Conservation (phyloP, 352 stramenopile genomes). For the Phytophthora quininea region DNA sequence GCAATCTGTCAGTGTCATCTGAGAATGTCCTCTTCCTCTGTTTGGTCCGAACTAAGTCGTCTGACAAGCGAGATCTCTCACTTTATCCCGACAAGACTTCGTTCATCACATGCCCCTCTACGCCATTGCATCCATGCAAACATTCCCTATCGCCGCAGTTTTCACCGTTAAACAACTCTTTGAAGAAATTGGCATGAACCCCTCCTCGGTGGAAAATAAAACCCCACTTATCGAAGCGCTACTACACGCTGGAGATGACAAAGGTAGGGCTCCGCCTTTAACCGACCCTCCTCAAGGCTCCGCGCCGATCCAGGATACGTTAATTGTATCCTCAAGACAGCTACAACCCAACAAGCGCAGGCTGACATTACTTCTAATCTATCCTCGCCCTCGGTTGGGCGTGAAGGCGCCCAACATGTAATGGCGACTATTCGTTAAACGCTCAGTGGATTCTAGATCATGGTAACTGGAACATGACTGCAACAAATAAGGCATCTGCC, state of each 20-base stretch:
- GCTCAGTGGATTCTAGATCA: background rate
- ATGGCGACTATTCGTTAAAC: background rate
- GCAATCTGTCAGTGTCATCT: background rate
- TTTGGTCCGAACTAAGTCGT: background rate
- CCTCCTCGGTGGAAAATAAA: background rate
- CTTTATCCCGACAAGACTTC: too few species aligned
- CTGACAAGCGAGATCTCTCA: too few species aligned
- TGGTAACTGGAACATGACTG: slow-evolving; percentile 7
- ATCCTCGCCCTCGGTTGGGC: slow-evolving; percentile 20
- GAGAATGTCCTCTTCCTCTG: background rate
- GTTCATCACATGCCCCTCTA: background rate
- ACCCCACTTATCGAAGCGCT: background rate
- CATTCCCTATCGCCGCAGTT: background rate
- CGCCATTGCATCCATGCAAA: background rate
- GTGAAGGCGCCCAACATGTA: slow-evolving; percentile 9
- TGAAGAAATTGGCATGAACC: background rate
- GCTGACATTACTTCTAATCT: background rate
- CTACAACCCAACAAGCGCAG: background rate
- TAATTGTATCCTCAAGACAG: background rate
- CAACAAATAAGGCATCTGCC: slow-evolving; percentile 7
- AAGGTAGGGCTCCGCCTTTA: background rate
- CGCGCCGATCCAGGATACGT: background rate
- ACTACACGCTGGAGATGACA: background rate
- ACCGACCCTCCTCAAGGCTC: background rate
- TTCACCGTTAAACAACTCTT: background rate